Percentiles rank a stretch among this genome's conserved stretches.
Conservation (phyloP, 306 rosid species). For the Ammopiptanthus mongolicus region DNA sequence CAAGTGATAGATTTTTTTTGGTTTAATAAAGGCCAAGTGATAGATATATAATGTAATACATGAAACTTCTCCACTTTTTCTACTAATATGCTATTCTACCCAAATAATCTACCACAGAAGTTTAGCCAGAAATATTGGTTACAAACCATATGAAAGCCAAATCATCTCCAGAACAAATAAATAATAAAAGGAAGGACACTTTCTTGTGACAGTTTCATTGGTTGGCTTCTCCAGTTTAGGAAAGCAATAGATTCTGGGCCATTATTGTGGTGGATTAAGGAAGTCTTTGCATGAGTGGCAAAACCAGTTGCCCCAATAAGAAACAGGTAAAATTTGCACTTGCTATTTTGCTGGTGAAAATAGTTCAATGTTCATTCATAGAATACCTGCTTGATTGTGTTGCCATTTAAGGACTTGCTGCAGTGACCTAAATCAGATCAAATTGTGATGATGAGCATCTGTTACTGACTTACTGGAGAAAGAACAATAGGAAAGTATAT, state of each 20-base stretch:
- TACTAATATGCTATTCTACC: not conserved
- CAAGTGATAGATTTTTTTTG: no score
- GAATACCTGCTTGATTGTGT: not conserved
- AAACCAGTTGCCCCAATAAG: not conserved
- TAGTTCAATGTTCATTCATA: not conserved
- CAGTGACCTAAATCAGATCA: not conserved
- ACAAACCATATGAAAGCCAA: not conserved
- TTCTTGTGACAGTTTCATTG: not conserved
- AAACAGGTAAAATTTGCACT: not conserved
- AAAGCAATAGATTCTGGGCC: not conserved
- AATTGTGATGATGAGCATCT: not conserved
- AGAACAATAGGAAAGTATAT: not conserved
- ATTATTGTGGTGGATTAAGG: not conserved
- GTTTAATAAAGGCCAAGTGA: no score
- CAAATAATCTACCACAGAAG: no score
- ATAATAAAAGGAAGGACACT: not conserved
- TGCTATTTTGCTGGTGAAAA: not conserved
- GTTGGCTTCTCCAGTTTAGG: not conserved
- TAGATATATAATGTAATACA: not conserved
- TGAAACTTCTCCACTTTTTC: not conserved
- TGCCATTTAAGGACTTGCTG: not conserved
- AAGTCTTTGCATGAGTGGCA: not conserved
- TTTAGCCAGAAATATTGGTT: not conserved
- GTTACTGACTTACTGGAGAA: not conserved
- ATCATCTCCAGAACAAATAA: not conserved